Conservation (phyloP, 2,329 filamentous ascomycete genomes). For the Aspergillus costaricaensis region DNA sequence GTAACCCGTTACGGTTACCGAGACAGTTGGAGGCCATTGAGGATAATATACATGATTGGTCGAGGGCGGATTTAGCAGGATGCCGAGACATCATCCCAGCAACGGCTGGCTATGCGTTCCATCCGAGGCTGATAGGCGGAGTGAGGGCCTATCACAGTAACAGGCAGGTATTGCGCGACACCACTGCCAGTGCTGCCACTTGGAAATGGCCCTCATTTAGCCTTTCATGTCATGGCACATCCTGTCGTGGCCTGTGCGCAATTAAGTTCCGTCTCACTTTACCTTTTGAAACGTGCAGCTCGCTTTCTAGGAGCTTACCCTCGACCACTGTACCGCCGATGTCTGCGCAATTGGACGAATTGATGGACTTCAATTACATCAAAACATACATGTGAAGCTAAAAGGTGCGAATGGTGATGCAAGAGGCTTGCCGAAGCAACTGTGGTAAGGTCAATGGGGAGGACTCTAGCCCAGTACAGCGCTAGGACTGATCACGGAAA, state of each 20-base stretch:
- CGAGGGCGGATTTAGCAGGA: neutral
- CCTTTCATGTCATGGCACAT: neutral
- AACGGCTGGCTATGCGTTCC: neutral
- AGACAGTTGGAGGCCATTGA: slow-evolving; percentile 1
- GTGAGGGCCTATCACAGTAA: neutral
- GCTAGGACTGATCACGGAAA: neutral
- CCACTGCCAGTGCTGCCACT: neutral
- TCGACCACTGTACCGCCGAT: neutral
- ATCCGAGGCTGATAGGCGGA: neutral
- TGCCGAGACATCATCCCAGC: slow-evolving; percentile 8
- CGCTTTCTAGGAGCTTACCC: neutral
- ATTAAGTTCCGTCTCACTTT: neutral
- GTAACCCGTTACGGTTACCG: slow-evolving; percentile 5
- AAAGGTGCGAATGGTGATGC: neutral
- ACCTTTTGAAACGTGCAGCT: neutral
- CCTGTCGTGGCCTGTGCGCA: neutral
- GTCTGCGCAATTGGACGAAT: neutral
- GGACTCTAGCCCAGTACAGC: neutral
- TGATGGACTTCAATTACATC: too few relatives aligned
- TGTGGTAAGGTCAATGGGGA: neutral
- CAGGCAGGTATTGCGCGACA: neutral
- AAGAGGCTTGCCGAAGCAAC: neutral
- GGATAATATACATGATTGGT: slow-evolving; percentile 6
- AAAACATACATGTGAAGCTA: neutral
- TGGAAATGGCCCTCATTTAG: neutral